Base-by-base conservation (phyloP, 139 green algal genomes). In the Volvox africanus region DNA sequence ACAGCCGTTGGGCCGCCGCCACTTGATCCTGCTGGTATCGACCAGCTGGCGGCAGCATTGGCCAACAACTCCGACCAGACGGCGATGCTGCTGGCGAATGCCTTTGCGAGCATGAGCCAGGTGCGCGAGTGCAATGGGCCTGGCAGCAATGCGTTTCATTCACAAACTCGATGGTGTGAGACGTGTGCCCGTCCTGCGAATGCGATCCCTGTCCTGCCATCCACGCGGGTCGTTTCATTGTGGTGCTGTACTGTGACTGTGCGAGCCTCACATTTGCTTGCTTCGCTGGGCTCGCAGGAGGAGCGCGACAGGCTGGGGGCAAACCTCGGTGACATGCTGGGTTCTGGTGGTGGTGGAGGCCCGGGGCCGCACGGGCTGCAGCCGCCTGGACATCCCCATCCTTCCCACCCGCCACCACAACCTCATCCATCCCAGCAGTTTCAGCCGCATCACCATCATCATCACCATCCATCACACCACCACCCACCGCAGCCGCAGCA, bases 41-140 rank as follows among this genome's bases (percentile, higher is more conserved):
- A 89, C 69, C 85, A 89, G 85, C 85, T 89, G 69, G 85, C 85
- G 28, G 85, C 85, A 44, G 85, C 85, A n/a, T 71, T 89, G 37
- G 85, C 85, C 19, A 73, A 21, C 85, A 90, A 90, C 71, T 24
- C 12, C 0, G 86, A 90, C 44, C 86, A 89, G 84, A 89, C 84
- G 37, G 84, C 84, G 0, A 82, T 89, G 84, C 37, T 90, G 73
- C 71, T 90, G 50, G 86, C 86, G 6, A 90, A 90, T 30, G 86
- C 73, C 30, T 83, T 90, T 76, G 73, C 86, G 24, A 84, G 73
- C 69, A 90, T 90, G 86, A 90, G 86, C 86, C 86, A 90, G 86
- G 86, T 90, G 73, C 1, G 84, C 5, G 18, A 22, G 32, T 62
- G 32, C 44, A 55, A 55, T 55, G 44, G 44, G 44, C 44, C 44